Evolutionary conservation across 768 basidiomycete genomes (phyloP), one percentile per base, ranked within the genome.

Genomic region (Hericium rajendrae): DNA sequence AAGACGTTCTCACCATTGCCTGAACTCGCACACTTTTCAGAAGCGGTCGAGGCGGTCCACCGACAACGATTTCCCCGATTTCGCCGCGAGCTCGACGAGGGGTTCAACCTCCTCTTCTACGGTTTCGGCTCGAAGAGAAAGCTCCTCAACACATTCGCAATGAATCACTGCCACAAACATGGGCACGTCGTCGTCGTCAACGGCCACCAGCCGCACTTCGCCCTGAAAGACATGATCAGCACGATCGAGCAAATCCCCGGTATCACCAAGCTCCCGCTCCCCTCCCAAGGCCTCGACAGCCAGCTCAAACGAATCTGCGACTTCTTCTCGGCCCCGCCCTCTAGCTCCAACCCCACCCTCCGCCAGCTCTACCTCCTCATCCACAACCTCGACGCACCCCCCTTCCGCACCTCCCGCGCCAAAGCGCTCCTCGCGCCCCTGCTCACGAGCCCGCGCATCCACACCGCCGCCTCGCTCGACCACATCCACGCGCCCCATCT

Each of bases 41-140:
- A 39, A 59, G 67, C 48, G 60, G 54, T 56, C 68, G 70, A 51
- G 54, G 70, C 24, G 58, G 69, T 55, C 24, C 73, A 66, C 63
- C 70, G 38, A 16, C 61, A 68, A 4, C 71, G 81, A 16, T 85
- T 87, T 65, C 72, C 76, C 22, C 79, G 84, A 43, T 88, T 86
- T 68, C 71, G 80, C 48, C 73, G 76, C 59, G 92, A 97, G 69
- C 76, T 97, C 26, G 73, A 75, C 2, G 80, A 85, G 67, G 94
- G 92, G 1, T 97, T 93, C 76, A 94, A 91, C 69, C 72, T 97
- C 48, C 70, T 94, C 18, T 85, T 91, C 69, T 91, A 92, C 65
- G 95, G 95, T 1, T 81, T 84, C 64, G 95, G 95, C 5, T 94
- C 91, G 18, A 99, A 99, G 68, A 77, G 91, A 56, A 68, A 66